Evolutionary conservation across 1,139 yeast genomes (phyloP), one percentile per base, ranked within the genome.

Genomic region (Dujonia santamariae): DNA sequence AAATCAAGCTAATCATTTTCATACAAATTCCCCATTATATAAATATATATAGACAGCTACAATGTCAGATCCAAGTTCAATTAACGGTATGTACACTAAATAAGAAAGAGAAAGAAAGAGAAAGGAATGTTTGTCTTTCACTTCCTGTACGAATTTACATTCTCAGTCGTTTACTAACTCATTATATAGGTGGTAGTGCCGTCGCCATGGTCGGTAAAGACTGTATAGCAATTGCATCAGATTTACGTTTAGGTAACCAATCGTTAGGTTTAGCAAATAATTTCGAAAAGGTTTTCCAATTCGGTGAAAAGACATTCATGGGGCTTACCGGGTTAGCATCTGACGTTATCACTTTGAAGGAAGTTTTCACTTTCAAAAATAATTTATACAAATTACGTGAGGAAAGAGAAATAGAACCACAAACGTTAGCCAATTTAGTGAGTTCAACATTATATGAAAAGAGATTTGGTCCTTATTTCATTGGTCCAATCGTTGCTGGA

Each of bases 151-250:
- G n/a, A 21, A 21, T 9, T 21, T 21, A 12, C 23, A 12, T 21
- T 21, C 11, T 21, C n/a, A n/a, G 23, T 6, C 5, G 12, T 15
- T 12, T 35, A 39, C 37, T 42, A 39, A 36, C 42, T 11, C 23
- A 22, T 9, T 30, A 22, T 34, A 19, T 43, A 74, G 84, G 96
- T 62, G 98, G 99, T 63, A 76, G 96, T 41, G 96, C 96, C 40
- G 95, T 94, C 27, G 98, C 98, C 47, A 94, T 94, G 99, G 83
- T 84, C 18, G 99, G 99, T 48, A 90, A 94, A 57, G 97, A 88
- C 50, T 94, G 99, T 67, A 88, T 94, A 40, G 98, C 98, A 31
- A 90, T 94, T 51, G 99, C 97, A 12, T 82, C 94, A 51, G 99
- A 94, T 63, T 70, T 92, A 53, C 80, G 98, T 53, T 72, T 94